A percentile compares a stretch with the other conserved stretches of the same genome.
phyloP scores from a whole-genome alignment of 371 early-diverging fungal species.

The Lichtheimia ramosa region DNA sequence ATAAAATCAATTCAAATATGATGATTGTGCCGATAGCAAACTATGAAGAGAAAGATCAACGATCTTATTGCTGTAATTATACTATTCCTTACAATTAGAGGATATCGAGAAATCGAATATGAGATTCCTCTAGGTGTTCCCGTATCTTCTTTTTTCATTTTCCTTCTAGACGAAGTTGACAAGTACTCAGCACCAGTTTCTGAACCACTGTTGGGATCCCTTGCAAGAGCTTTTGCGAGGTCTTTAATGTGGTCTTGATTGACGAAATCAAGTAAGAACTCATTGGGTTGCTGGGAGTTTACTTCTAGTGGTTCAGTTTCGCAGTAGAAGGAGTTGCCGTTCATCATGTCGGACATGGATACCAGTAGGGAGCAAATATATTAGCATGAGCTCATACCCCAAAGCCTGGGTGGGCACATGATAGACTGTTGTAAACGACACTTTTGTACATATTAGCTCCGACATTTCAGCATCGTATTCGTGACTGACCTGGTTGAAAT shows the following conservation, averaged over 20 bases:
- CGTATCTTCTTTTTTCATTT: slow-evolving; percentile 27
- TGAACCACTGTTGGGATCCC: slow-evolving; percentile 33
- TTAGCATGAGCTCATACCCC: too few relatives aligned
- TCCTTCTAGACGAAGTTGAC: slow-evolving; percentile 36
- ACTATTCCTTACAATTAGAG: slow-evolving; percentile 53
- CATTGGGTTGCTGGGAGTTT: neutral
- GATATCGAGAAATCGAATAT: slow-evolving; percentile 58
- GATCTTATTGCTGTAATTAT: neutral
- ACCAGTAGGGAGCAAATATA: too few relatives aligned
- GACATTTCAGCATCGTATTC: too few relatives aligned
- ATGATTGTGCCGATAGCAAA: slow-evolving; percentile 61
- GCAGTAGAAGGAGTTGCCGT: too few relatives aligned
- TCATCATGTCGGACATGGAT: too few relatives aligned
- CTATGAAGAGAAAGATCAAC: slow-evolving; percentile 26
- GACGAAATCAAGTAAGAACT: slow-evolving; percentile 39
- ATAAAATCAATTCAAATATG: slow-evolving; percentile 66
- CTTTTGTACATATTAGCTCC: too few relatives aligned
- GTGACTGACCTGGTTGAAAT: too few relatives aligned
- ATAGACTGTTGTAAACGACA: too few relatives aligned
- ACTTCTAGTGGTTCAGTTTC: too few relatives aligned
- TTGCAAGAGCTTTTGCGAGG: slow-evolving; percentile 47
- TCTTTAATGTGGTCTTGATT: slow-evolving; percentile 54
- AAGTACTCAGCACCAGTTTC: slow-evolving; percentile 51
- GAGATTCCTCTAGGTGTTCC: slow-evolving; percentile 47
- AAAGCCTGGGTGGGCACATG: too few relatives aligned